Evolutionary conservation across 2,329 filamentous ascomycete species (phyloP), one percentile per base, ranked within the genome.

Genomic region (Thelonectria blattea): DNA sequence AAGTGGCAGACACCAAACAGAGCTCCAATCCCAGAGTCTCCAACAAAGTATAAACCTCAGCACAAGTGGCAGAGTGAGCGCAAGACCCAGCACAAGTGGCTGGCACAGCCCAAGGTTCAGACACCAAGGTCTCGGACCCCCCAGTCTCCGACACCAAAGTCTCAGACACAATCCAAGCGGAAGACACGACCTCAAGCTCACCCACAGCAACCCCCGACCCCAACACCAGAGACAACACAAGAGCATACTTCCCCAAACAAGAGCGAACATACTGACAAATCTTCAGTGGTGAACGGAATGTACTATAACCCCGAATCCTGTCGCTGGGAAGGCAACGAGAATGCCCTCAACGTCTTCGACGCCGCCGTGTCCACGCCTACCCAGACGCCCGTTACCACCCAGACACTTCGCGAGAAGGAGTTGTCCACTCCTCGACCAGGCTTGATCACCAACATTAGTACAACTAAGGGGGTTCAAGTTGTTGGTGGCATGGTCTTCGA

Each of bases 401-500:
- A 81, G 3, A 71, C 83, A 14, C 74, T 76, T 1, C 81, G 83
- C 15, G 86, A 88, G 52, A 87, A 82, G 68, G 87, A 89, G 68
- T 79, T 76, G 12, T 72, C 79, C 10, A 89, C 87, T 2, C 87
- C 88, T 68, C 78, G 89, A 62, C 83, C 92, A 10, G 93, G 94
- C 6, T 84, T 99, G 17, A 99, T 99, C 70, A 93, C 93, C 49
- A 95, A 97, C 66, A 91, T 97, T 66, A 91, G 90, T 56, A 85
- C 88, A 5, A 88, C 89, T 62, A 91, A 94, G 71, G 93, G 92
- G 63, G 90, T 97, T 14, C 93, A 97, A 76, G 91, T 97, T 37
- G 93, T 97, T 59, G 91, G 93, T n/a, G 92, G 93, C 68, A 99
- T 99, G 95, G 91, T 98, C 10, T 99, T 98, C 74, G 95, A 99